phyloP scores from a whole-genome alignment of 768 basidiomycete genomes.

The Xanthoconium stramineum region DNA sequence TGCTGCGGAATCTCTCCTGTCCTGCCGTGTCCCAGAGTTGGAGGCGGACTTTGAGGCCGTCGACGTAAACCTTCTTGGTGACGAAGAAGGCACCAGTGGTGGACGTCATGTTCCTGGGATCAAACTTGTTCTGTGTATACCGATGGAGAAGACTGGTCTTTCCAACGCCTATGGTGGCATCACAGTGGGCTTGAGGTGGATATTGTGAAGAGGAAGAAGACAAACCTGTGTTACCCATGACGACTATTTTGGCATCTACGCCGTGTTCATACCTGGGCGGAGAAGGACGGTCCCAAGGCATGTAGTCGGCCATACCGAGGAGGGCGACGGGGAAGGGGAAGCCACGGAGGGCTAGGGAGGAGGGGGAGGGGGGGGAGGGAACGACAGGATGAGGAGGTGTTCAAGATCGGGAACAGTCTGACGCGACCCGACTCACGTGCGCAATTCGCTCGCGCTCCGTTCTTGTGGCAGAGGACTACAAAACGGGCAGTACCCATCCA shows the following conservation, averaged over 20 bases:
- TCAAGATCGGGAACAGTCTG: conserved; percentile 29
- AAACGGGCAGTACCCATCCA: conserved; percentile 32
- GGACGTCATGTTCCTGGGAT: conserved; percentile 82
- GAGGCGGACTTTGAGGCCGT: conserved; percentile 81
- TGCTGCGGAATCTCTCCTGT: conserved; percentile 88
- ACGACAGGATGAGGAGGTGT: conserved; percentile 19
- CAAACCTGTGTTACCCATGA: conserved; percentile 80
- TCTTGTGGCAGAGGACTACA: conserved; percentile 28
- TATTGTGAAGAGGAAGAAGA: conserved; percentile 12
- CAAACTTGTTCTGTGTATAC: conserved; percentile 88
- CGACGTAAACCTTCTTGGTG: conserved; percentile 85
- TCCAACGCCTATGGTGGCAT: conserved; percentile 63
- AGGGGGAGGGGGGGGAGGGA: conserved; percentile 37
- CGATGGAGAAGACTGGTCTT: conserved; percentile 90
- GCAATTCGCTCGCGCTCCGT: conserved; percentile 9
- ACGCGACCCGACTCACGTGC: conserved; percentile 37
- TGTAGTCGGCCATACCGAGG: conserved; percentile 53
- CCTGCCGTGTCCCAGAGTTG: conserved; percentile 94
- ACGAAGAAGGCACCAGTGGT: conserved; percentile 94
- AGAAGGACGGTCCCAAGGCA: conserved; percentile 62
- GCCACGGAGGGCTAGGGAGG: conserved; percentile 45
- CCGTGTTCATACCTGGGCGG: conserved; percentile 74
- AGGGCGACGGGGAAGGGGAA: conserved; percentile 23
- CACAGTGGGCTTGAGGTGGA: conserved; percentile 14
- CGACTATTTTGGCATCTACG: conserved; percentile 92